A percentile compares a stretch with the other conserved stretches of the same genome.
Evolutionary conservation across 139 green algal genomes (phyloP).

Genomic region (Trebouxia sp.): DNA sequence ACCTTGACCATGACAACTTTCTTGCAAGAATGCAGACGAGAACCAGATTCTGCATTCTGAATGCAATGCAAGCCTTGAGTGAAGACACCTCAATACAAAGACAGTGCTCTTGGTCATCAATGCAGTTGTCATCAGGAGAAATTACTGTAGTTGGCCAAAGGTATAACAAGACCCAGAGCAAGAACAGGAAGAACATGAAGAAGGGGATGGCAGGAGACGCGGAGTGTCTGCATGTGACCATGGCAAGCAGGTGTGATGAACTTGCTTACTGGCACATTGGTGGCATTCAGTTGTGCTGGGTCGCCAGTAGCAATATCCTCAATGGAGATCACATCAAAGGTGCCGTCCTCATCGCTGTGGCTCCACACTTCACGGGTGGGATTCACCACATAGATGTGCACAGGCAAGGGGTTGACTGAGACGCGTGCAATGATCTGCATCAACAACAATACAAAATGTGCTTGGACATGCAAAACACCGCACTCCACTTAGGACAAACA

Average conservation of each 20-base stretch:
- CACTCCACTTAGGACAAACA: not conserved
- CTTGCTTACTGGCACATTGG: constrained; percentile 10
- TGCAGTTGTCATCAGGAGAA: too few species aligned
- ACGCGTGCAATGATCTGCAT: constrained; percentile 9
- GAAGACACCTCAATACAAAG: too few species aligned
- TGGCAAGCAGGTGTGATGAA: not conserved
- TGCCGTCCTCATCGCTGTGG: constrained; percentile 8
- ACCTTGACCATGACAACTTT: not conserved
- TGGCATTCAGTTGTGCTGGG: not conserved
- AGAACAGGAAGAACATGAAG: not conserved
- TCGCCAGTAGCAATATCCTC: not conserved
- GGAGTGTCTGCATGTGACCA: too few species aligned
- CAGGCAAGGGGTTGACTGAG: not conserved
- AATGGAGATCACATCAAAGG: constrained; percentile 22
- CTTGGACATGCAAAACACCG: not conserved
- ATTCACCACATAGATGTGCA: constrained; percentile 9
- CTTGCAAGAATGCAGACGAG: too few species aligned
- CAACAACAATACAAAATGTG: not conserved
- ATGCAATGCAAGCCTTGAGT: too few species aligned
- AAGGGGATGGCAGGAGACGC: not conserved
- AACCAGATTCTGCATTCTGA: too few species aligned
- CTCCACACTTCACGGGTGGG: constrained; percentile 7
- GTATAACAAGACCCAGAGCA: not conserved
- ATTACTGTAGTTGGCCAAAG: not conserved
- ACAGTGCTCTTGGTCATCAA: too few species aligned